Conservation (phyloP, 768 basidiomycete species). For the Tricholoma furcatifolium region DNA sequence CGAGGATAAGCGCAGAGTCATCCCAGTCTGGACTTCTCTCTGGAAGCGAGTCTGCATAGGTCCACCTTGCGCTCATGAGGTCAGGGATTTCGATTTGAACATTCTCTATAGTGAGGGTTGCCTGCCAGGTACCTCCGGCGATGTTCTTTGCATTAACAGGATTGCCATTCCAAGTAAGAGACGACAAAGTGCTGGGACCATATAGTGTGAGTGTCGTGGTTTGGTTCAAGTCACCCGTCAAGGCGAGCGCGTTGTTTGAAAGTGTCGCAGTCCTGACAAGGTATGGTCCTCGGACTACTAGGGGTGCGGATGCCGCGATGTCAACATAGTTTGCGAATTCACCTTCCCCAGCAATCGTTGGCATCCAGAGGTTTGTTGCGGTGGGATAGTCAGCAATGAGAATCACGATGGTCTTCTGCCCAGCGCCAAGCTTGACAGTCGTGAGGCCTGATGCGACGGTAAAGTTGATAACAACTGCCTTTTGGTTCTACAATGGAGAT, state of each 20-base stretch:
- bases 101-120: background rate
- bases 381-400: slow-evolving; percentile 17
- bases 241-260: slow-evolving; percentile 3
- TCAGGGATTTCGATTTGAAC: slow-evolving; percentile 8
- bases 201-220: slow-evolving; percentile 11
- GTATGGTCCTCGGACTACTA: slow-evolving; percentile 13
- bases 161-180: slow-evolving; percentile 14
- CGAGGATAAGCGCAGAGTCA: slow-evolving; percentile 9
- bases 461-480: slow-evolving; percentile 8
- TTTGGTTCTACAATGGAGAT: background rate
- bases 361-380: slow-evolving; percentile 16
- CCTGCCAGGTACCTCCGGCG: slow-evolving; percentile 6
- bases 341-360: slow-evolving; percentile 13
- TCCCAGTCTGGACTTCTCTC: slow-evolving; percentile 9
- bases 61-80: slow-evolving; percentile 11
- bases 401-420: slow-evolving; percentile 4
- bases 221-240: slow-evolving; percentile 11
- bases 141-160: background rate
- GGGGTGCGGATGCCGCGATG: slow-evolving; percentile 10
- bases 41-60: slow-evolving; percentile 15
- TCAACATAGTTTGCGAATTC: slow-evolving; percentile 12
- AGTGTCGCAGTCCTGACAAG: slow-evolving; percentile 14
- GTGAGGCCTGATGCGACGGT: slow-evolving; percentile 9
- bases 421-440: slow-evolving; percentile 1
- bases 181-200: slow-evolving; percentile 8